Evolutionary conservation across 2,329 filamentous ascomycete species (phyloP), one percentile per base, ranked within the genome.

Genomic region (Aspergillus sergii): DNA sequence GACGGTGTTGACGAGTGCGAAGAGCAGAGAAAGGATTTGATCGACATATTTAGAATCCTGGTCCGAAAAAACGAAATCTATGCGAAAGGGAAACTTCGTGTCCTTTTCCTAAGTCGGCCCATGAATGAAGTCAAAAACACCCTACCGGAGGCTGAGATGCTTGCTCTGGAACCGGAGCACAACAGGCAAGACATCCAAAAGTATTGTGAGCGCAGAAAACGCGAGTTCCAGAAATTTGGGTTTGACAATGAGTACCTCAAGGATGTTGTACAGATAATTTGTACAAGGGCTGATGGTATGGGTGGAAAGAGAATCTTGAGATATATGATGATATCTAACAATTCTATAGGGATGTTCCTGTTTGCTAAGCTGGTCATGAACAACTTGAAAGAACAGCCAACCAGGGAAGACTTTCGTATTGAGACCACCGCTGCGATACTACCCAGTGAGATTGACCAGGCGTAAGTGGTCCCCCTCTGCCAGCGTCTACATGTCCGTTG

Each of bases 1-100:
- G 62, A 64, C 21, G 58, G 62, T 4, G 54, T 64, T 16, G 62
- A 64, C 28, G 62, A 64, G 53, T 61, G 58, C 9, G 58, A 48
- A 21, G 26, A 58, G 8, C 53, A 23, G n/a, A 54, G 36, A 45
- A 57, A 58, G 23, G 62, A 61, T 7, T 19, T 61, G 11, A 54
- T 61, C 2, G 58, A 61, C 11, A 60, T 9, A 28, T 43, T 64
- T 32, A 57, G 58, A 12, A 39, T 46, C 10, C 41, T 64, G 54
- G 57, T 61, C 23, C 59, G 36, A n/a, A 61, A 55, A 11, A 46
- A 16, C 14, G 61, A 54, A 23, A 30, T 4, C 5, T 46, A 51
- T 30, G 36, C 58, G 5, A 54, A 54, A 28, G 58, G 58, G 2
- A 64, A 56, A 26, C 39, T 61, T 19, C 58, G 62, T 11, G 30